Evolutionary conservation across 2,329 filamentous ascomycete species (phyloP).

Genomic region (Trichophyton verrucosum): DNA sequence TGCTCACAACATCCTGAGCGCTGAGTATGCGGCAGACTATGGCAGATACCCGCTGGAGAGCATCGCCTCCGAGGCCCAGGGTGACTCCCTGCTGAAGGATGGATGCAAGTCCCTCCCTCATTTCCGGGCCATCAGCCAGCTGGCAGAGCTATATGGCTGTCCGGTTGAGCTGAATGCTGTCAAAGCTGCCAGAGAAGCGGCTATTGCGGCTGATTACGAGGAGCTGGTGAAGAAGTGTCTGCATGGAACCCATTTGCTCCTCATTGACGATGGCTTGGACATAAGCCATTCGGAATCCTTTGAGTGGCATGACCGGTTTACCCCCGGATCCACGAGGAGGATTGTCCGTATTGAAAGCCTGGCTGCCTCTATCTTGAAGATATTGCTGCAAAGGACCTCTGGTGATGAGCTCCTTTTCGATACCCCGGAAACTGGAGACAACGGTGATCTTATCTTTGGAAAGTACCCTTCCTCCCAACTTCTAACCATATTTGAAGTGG

Average conservation of each 20-base stretch:
- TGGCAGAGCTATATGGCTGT: conserved; percentile 53
- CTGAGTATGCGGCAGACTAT: conserved; percentile 23
- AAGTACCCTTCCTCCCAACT: neutral
- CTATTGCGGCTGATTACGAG: conserved; percentile 39
- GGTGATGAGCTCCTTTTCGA: neutral
- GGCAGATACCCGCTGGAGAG: conserved; percentile 41
- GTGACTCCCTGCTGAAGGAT: conserved; percentile 49
- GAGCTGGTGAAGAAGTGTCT: conserved; percentile 54
- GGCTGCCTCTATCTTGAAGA: conserved; percentile 50
- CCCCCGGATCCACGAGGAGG: conserved; percentile 51
- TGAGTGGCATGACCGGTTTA: conserved; percentile 54
- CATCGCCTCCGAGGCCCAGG: conserved; percentile 61
- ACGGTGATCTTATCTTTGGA: neutral
- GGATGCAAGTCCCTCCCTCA: conserved; percentile 54
- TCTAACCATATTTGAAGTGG: conserved; percentile 1
- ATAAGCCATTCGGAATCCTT: conserved; percentile 46
- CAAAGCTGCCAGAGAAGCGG: conserved; percentile 36
- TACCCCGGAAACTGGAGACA: neutral
- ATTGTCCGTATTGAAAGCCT: conserved; percentile 68
- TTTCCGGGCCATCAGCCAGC: conserved; percentile 55
- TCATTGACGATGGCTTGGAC: conserved; percentile 67
- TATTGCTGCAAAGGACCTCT: conserved; percentile 18
- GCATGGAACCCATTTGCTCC: conserved; percentile 56
- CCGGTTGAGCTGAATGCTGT: conserved; percentile 50
- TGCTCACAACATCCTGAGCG: conserved; percentile 34